Conservation (phyloP, 2,329 filamentous ascomycete genomes). For the Clonostachys solani region DNA sequence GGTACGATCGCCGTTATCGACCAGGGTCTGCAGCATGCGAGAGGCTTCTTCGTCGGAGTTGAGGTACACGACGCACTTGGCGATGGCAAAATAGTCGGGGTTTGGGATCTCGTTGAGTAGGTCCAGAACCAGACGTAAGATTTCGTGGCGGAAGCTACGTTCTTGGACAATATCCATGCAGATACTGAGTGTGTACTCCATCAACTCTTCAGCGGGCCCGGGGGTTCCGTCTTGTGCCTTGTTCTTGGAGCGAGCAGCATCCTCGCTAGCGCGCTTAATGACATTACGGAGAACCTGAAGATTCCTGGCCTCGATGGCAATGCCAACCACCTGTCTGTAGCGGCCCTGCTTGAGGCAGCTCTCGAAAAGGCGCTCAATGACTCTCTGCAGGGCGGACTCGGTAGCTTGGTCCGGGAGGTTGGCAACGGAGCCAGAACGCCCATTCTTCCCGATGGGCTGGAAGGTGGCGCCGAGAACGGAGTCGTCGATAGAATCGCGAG, state of each 20-base stretch:
- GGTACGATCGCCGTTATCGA: slow-evolving; percentile 72
- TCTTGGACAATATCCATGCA: slow-evolving; percentile 99
- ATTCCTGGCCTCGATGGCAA: slow-evolving; percentile 92
- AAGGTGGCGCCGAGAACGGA: slow-evolving; percentile 56
- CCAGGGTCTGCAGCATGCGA: slow-evolving; percentile 75
- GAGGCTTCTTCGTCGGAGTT: slow-evolving; percentile 90
- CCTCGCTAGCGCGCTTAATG: slow-evolving; percentile 84
- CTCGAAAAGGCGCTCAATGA: slow-evolving; percentile 89
- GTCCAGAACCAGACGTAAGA: slow-evolving; percentile 87
- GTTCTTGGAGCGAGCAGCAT: slow-evolving; percentile 67
- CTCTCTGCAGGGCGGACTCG: slow-evolving; percentile 72
- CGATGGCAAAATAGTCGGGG: slow-evolving; percentile 96
- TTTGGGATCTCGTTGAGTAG: slow-evolving; percentile 89
- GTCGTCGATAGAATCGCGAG: slow-evolving; percentile 67
- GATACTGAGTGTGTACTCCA: slow-evolving; percentile 94
- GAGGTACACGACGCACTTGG: slow-evolving; percentile 94
- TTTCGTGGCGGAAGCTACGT: slow-evolving; percentile 76
- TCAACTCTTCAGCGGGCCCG: slow-evolving; percentile 78
- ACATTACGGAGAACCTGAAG: slow-evolving; percentile 81
- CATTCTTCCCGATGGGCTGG: slow-evolving; percentile 46
- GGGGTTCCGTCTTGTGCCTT: slow-evolving; percentile 43
- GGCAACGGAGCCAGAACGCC: slow-evolving; percentile 55
- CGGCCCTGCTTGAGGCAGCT: slow-evolving; percentile 80
- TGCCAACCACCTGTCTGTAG: slow-evolving; percentile 94
- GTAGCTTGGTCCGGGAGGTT: slow-evolving; percentile 66